Evolutionary conservation across 352 stramenopile species (phyloP).

Genomic region (Pseudoperonospora humuli): DNA sequence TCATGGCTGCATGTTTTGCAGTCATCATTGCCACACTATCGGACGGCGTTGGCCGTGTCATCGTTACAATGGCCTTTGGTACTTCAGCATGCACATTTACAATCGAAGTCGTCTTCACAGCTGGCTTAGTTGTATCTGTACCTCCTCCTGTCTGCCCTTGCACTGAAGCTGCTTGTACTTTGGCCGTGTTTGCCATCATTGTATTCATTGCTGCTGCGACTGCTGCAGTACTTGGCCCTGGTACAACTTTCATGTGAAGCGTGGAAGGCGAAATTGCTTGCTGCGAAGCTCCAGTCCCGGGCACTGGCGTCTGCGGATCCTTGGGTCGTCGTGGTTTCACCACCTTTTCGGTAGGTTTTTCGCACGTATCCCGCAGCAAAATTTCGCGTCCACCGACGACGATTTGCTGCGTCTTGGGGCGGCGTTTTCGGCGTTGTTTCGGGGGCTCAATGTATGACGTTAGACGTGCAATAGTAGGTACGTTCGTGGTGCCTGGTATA

Average conservation of each 20-base stretch:
- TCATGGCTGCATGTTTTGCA: neutral
- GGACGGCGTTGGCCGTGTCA: neutral
- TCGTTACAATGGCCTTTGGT: neutral
- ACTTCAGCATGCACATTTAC: neutral
- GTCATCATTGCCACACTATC: neutral
- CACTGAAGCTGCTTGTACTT: slow-evolving; percentile 9
- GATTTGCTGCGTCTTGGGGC: slow-evolving; percentile 44
- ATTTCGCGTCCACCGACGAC: slow-evolving; percentile 38
- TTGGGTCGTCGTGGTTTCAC: slow-evolving; percentile 36
- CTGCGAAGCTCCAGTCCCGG: neutral
- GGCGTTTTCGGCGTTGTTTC: slow-evolving; percentile 28
- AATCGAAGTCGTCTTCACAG: neutral
- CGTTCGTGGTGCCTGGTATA: slow-evolving; percentile 1
- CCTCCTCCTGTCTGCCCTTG: slow-evolving; percentile 1
- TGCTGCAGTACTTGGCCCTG: slow-evolving; percentile 16
- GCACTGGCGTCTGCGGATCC: slow-evolving; percentile 8
- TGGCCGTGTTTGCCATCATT: slow-evolving; percentile 22
- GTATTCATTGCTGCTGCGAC: slow-evolving; percentile 21
- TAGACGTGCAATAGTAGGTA: slow-evolving; percentile 1
- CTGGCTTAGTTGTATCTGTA: neutral
- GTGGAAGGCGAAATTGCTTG: slow-evolving; percentile 14
- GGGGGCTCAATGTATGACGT: slow-evolving; percentile 2
- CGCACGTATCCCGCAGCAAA: slow-evolving; percentile 47
- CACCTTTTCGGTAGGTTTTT: slow-evolving; percentile 49
- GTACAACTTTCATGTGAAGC: slow-evolving; percentile 20